phyloP scores from a whole-genome alignment of 306 rosid genomes.

The Lithocarpus polystachyus region DNA sequence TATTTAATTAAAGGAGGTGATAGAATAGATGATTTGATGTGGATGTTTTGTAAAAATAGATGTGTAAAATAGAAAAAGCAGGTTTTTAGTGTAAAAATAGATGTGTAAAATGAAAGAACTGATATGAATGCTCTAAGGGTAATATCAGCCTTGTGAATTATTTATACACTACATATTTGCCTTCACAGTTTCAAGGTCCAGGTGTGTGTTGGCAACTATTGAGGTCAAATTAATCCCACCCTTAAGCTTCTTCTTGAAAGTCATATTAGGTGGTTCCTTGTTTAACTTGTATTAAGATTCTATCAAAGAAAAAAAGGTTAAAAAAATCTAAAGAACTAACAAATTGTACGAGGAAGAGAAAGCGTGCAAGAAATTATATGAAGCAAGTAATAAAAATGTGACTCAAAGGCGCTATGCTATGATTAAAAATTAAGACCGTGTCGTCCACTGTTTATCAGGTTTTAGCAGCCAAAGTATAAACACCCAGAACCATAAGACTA shows the following conservation, averaged over 20 bases:
- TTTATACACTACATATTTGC: slow-evolving; percentile 94
- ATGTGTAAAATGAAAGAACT: too few species aligned
- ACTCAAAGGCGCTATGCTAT: not conserved
- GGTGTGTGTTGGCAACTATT: slow-evolving; percentile 72
- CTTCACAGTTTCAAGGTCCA: slow-evolving; percentile 92
- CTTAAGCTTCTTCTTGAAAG: slow-evolving; percentile 92
- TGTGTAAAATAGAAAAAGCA: too few species aligned
- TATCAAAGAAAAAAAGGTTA: not conserved
- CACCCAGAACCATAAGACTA: too few species aligned
- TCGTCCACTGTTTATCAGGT: not conserved
- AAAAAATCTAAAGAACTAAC: too few species aligned
- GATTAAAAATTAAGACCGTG: not conserved
- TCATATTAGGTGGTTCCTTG: slow-evolving; percentile 89
- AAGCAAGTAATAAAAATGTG: not conserved
- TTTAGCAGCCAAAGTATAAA: too few species aligned
- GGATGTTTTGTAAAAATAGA: too few species aligned
- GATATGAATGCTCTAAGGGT: too few species aligned
- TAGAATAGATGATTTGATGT: too few species aligned
- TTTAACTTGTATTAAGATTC: slow-evolving; percentile 62
- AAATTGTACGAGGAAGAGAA: too few species aligned
- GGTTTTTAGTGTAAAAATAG: too few species aligned
- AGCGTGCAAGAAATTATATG: not conserved
- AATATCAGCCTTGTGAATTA: slow-evolving; percentile 94
- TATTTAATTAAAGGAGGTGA: too few species aligned
- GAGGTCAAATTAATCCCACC: slow-evolving; percentile 95